These are phyloP conservation scores for Candida gigantensis DNA, from an alignment of 1,139 yeast species.

Conservation along the genomic window DNA sequence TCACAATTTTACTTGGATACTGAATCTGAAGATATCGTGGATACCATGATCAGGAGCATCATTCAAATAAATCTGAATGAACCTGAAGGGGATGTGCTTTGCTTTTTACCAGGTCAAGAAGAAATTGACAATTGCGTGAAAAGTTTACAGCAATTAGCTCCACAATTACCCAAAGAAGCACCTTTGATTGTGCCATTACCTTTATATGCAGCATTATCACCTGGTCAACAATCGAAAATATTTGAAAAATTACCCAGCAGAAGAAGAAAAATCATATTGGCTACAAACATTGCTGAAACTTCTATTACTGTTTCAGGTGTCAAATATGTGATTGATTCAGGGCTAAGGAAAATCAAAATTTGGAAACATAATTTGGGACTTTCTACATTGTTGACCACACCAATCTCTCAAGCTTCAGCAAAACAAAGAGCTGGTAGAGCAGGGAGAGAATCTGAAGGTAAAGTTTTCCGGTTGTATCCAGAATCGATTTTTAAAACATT, in stretches of 20 bases:
- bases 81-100: slow-evolving; percentile 82
- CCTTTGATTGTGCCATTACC: slow-evolving; percentile 80
- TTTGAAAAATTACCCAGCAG: slow-evolving; percentile 61
- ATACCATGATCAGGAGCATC: slow-evolving; percentile 70
- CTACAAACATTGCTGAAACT: slow-evolving; percentile 97
- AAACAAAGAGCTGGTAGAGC: slow-evolving; percentile 98
- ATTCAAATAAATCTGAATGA: slow-evolving; percentile 80
- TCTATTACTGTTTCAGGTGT: slow-evolving; percentile 96
- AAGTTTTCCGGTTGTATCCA: slow-evolving; percentile 80
- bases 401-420: slow-evolving; percentile 93
- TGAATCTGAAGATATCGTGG: slow-evolving; percentile 76
- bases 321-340: slow-evolving; percentile 90
- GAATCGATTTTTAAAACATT: slow-evolving; percentile 63
- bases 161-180: slow-evolving; percentile 68
- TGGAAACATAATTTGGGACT: slow-evolving; percentile 93
- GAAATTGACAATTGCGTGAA: slow-evolving; percentile 87
- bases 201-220: slow-evolving; percentile 89
- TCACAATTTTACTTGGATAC: slow-evolving; percentile 61
- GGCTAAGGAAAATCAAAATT: slow-evolving; percentile 86
- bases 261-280: slow-evolving; percentile 79
- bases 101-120: slow-evolving; percentile 95
- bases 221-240: slow-evolving; percentile 75
- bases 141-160: slow-evolving; percentile 59
- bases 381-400: slow-evolving; percentile 86
- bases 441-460: slow-evolving; percentile 92